Base-by-base conservation (phyloP, 768 basidiomycete species). In the Lactifluus piperatus region DNA sequence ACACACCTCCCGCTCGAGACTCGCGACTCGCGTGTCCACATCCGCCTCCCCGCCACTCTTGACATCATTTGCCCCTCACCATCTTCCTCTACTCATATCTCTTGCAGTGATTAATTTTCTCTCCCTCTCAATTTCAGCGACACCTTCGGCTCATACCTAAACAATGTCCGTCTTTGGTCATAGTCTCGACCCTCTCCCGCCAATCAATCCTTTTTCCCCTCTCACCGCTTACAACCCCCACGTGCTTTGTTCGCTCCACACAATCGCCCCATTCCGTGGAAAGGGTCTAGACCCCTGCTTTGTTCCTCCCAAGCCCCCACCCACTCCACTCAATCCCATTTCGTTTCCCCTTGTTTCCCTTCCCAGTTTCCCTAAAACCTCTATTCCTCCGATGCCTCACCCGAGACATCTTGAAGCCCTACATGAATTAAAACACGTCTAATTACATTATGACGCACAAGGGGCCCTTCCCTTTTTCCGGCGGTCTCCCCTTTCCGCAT, bases 211-310 rank as follows among this genome's bases (percentile, higher is more conserved):
- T 18, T 5, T 44, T 32, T 26, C 57, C 36, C 43, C 29, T 18
- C 16, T 49, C 11, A 26, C 54, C 59, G 58, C 54, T 50, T 50
- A 36, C 44, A 44, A 36, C 44, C 34, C 29, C 44, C 54, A 56
- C 60, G 60, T 60, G 59, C 54, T 4, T 56, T 32, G 3, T 4
- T 45, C 13, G 53, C 60, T 56, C 60, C 60, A 56, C 60, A 43
- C 54, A 61, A 61, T 56, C 60, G 41, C 57, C 60, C 49, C 16
- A 11, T 56, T 45, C 54, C 36, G 24, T 56, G 41, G 60, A 56
- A 55, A 14, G 14, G 44, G 44, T 43, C 60, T 56, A 61, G 60
- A 41, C 60, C 54, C 44, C n/a, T n/a, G n/a, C n/a, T 14, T 5
- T 47, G 13, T 14, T 14, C 22, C 22, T 7, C 30, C 3, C 37